Evolutionary conservation across 768 basidiomycete species (phyloP).

Genomic region (Rhodosporidiobolus sp.): DNA sequence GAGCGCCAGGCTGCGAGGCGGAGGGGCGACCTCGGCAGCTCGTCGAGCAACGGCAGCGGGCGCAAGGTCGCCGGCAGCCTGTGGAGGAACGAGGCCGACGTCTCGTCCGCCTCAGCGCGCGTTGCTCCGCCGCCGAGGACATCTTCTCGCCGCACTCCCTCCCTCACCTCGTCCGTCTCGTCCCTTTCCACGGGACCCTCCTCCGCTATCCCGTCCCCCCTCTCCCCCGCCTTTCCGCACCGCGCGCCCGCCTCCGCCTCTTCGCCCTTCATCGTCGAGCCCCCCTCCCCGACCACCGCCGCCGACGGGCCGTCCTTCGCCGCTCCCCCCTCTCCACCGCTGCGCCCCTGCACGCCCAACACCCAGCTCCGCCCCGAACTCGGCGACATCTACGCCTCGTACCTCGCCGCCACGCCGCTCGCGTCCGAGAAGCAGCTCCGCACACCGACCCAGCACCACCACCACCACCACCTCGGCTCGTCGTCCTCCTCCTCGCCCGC

Average conservation of each 20-base stretch:
- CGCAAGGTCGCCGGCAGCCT: constrained; percentile 5
- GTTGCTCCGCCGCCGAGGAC: neutral
- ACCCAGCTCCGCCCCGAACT: neutral
- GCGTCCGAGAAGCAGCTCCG: constrained; percentile 12
- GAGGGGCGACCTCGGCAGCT: constrained; percentile 1
- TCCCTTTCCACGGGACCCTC: constrained; percentile 11
- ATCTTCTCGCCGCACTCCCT: constrained; percentile 20
- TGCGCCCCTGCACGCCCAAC: constrained; percentile 22
- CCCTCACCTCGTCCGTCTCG: constrained; percentile 22
- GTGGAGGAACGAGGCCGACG: constrained; percentile 14
- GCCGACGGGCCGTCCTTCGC: neutral
- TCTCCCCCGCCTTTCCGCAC: constrained; percentile 21
- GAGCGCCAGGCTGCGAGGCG: neutral
- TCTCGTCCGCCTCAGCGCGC: neutral
- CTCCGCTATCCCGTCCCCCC: constrained; percentile 1
- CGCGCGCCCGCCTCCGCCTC: neutral
- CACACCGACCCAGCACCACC: constrained; percentile 22
- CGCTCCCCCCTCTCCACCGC: neutral
- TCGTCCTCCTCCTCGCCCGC: neutral
- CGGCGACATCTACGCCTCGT: constrained; percentile 27
- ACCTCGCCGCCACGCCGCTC: constrained; percentile 26
- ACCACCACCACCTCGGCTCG: no score
- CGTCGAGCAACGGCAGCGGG: neutral
- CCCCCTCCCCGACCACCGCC: neutral
- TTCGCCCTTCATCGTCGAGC: constrained; percentile 13